A percentile compares a stretch with the other conserved stretches of the same genome.
Evolutionary conservation across 129 eudicot species (phyloP).

Genomic region (Saussurea involucrata): DNA sequence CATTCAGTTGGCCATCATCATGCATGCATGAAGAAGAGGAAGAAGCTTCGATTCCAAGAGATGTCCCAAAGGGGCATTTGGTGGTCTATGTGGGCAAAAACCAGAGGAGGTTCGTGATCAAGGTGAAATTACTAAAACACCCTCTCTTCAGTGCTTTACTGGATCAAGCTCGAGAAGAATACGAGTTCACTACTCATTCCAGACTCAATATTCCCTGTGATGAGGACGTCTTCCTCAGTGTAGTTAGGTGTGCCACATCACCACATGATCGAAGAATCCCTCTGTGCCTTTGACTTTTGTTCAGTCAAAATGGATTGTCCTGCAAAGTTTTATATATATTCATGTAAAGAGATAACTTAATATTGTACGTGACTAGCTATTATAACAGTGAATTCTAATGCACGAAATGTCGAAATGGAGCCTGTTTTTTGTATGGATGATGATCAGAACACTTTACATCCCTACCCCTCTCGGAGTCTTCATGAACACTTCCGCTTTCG

Average conservation of each 20-base stretch:
- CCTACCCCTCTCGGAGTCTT: not conserved
- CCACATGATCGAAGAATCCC: conserved; percentile 38
- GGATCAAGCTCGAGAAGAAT: conserved; percentile 52
- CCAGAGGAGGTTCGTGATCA: conserved; percentile 46
- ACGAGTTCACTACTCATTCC: conserved; percentile 40
- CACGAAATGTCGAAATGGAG: conserved; percentile 13
- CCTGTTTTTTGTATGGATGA: conserved; percentile 26
- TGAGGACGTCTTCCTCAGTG: conserved; percentile 44
- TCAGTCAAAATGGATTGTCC: conserved; percentile 13
- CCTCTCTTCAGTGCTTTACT: conserved; percentile 50
- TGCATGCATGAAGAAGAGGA: conserved; percentile 39
- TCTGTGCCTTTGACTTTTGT: conserved; percentile 40
- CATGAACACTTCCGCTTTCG: not conserved
- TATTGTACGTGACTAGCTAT: conserved; percentile 33
- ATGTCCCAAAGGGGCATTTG: conserved; percentile 58
- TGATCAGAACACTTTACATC: not conserved
- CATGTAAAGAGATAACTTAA: conserved; percentile 34
- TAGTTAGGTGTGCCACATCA: conserved; percentile 41
- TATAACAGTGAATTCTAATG: conserved; percentile 12
- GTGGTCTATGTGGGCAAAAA: conserved; percentile 53
- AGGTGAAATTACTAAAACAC: conserved; percentile 47
- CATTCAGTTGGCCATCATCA: conserved; percentile 36
- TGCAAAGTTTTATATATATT: conserved; percentile 26
- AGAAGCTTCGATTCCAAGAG: conserved; percentile 42
- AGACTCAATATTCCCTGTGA: conserved; percentile 51